Evolutionary conservation across 1,139 yeast species (phyloP), one percentile per base, ranked within the genome.

Genomic region (Nadsonia starkeyi-henricii): DNA sequence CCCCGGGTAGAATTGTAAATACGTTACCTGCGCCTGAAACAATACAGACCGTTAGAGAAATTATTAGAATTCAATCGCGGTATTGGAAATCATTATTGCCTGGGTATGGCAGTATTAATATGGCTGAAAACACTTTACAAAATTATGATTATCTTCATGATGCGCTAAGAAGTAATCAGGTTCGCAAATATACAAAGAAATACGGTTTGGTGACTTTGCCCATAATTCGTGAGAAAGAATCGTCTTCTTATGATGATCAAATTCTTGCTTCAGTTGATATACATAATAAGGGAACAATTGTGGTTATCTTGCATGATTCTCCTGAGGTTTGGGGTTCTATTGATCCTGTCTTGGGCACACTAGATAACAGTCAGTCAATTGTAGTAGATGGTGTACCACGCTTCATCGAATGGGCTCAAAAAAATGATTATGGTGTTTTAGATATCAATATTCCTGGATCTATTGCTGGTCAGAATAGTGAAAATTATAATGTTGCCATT

Each of bases 241-340:
- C 72, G 45, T 64, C 72, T 45, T 71, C 75, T 48, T 68, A 75
- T 49, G 83, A 78, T 20, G 85, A 86, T 55, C 80, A 85, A 50
- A 76, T 89, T 13, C 63, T 89, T 47, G 85, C 94, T 30, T 78
- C 95, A 18, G 83, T 88, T 4, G 77, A 79, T 53, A 74, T 89
- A 21, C 80, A 80, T 61, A 73, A 77, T 13, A 70, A 79, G 45
- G 74, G 77, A 20, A 77, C 83, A 7, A 65, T 89, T 8, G 69
- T 88, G 17, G 70, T 91, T 17, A 66, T 85, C 8, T 78, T 89
- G 15, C 97, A 89, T 63, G 97, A 89, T 58, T 88, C 97, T 2
- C 89, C 96, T 1, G 94, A 88, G 53, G 74, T 91, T 7, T 88
- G 96, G 95, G 95, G 95, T 1, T 78, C 82, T 54, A 69, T 81